A percentile compares a stretch with the other conserved stretches of the same genome.
Conservation (phyloP, 2,329 filamentous ascomycete species). For the Fusarium dimerum region DNA sequence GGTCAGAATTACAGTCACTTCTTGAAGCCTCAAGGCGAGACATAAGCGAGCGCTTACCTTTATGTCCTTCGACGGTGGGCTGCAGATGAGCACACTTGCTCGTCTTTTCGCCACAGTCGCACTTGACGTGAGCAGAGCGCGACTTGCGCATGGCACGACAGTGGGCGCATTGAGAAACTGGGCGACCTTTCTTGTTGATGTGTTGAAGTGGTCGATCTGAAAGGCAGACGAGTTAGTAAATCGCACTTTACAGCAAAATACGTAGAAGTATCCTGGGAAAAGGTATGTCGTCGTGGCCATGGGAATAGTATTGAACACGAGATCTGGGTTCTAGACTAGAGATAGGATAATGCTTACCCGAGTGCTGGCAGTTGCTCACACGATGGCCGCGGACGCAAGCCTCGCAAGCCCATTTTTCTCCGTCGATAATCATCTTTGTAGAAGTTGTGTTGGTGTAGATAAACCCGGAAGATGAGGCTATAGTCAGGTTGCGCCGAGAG, state of each 20-base stretch:
- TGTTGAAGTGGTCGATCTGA: conserved; percentile 87
- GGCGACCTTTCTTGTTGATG: conserved; percentile 96
- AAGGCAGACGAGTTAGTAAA: conserved; percentile 25
- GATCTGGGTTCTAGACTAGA: not conserved
- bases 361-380: conserved; percentile 97
- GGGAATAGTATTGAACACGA: not conserved
- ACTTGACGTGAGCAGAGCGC: conserved; percentile 90
- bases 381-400: conserved; percentile 97
- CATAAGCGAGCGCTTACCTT: conserved; percentile 47
- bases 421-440: conserved; percentile 76
- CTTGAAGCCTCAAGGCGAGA: conserved; percentile 5
- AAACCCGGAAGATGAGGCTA: not conserved
- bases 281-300: not conserved
- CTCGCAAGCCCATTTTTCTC: conserved; percentile 97
- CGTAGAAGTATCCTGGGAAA: not conserved
- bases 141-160: conserved; percentile 96
- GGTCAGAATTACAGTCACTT: conserved; percentile 8
- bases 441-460: conserved; percentile 9
- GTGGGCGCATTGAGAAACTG: conserved; percentile 96
- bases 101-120: conserved; percentile 93
- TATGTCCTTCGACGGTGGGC: conserved; percentile 58
- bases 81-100: conserved; percentile 67
- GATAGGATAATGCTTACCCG: conserved; percentile 61
- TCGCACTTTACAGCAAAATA: not conserved
- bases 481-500: not conserved